Conservation (phyloP, 305 asterid species). For the Fraxinus sp. region DNA sequence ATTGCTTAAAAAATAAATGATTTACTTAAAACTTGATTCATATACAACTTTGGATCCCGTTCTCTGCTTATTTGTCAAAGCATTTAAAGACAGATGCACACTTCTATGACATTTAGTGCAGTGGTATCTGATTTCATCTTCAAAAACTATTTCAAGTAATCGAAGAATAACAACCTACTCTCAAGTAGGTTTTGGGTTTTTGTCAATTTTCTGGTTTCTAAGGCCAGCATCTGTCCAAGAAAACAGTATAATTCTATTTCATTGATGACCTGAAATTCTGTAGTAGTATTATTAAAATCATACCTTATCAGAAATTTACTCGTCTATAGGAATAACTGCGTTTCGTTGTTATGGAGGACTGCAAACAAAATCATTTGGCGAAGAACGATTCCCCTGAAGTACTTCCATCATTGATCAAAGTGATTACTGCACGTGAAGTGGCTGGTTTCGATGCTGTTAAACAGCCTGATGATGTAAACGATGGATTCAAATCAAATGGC, state of each 20-base stretch:
- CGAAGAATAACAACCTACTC: neutral
- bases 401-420: constrained; percentile 52
- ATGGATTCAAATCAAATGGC: constrained; percentile 13
- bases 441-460: constrained; percentile 45
- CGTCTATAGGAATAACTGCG: neutral
- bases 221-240: neutral
- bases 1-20: neutral
- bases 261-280: neutral
- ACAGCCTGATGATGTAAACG: constrained; percentile 8
- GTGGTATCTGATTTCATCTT: neutral
- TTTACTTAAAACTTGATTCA: neutral
- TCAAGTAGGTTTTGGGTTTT: neutral
- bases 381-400: constrained; percentile 26
- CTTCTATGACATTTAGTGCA: neutral
- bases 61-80: neutral
- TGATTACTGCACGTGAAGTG: constrained; percentile 42
- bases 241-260: neutral
- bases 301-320: neutral
- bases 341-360: constrained; percentile 36
- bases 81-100: neutral
- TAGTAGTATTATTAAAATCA: neutral
- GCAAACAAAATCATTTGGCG: constrained; percentile 14
- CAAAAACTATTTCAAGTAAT: neutral
- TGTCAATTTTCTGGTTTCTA: neutral
- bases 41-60: neutral